Conservation (phyloP, 2,329 filamentous ascomycete species). For the Acephala macrosclerotiorum region DNA sequence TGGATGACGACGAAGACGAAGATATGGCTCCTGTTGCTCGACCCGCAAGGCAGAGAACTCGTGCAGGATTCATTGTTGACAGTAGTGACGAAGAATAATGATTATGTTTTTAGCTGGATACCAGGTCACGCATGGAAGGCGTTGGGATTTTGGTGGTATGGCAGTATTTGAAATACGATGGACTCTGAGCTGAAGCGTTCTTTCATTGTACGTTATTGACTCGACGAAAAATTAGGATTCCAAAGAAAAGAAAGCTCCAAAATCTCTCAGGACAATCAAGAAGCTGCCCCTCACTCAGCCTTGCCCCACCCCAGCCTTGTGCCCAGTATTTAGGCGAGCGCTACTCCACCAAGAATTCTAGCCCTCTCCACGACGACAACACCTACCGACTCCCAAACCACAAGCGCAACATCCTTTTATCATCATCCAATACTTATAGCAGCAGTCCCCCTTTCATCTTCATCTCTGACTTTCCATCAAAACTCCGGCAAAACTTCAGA, state of each 20-base stretch:
- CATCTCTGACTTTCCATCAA: not conserved
- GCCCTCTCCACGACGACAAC: not conserved
- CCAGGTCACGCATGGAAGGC: slow-evolving; percentile 3
- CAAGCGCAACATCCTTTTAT: not conserved
- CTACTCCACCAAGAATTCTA: slow-evolving; percentile 6
- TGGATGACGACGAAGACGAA: slow-evolving; percentile 50
- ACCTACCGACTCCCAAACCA: not conserved
- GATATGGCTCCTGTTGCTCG: slow-evolving; percentile 48
- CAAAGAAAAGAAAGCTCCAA: not conserved
- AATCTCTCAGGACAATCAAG: not conserved
- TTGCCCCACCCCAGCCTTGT: not conserved
- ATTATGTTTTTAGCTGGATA: slow-evolving; percentile 20
- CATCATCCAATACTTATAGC: slow-evolving; percentile 5
- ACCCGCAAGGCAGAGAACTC: slow-evolving; percentile 47
- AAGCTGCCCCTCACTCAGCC: not conserved
- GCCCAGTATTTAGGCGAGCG: slow-evolving; percentile 10
- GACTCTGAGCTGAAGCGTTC: not conserved
- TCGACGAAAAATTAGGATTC: not conserved
- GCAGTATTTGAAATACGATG: not conserved
- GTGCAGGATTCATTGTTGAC: slow-evolving; percentile 64
- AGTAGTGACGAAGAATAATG: slow-evolving; percentile 58
- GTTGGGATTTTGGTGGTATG: not conserved
- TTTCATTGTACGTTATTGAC: not conserved
- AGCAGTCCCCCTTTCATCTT: not conserved
- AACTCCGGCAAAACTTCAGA: not conserved